Evolutionary conservation across 345 rosid genomes (phyloP), one percentile per base, ranked within the genome.

Genomic region (Eucalyptus erythrocorys): DNA sequence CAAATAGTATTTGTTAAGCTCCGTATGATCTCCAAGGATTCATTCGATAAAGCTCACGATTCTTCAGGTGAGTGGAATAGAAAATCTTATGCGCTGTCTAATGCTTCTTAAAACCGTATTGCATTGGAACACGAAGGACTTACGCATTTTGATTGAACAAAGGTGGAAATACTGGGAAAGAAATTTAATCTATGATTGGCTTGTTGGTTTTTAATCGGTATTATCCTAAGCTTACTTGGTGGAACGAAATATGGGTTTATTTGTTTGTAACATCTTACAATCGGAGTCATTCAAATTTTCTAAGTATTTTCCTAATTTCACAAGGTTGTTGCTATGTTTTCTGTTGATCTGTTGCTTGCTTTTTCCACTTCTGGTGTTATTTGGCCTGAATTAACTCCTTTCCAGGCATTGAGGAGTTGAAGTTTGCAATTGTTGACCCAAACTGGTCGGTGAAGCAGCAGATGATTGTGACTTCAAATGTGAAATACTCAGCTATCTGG

Each of bases 331-430:
- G 89, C 87, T 86, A 85, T 89, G 53, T 85, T 90, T 85, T 90
- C 27, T 45, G 71, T 34, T 50, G 30, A 49, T 87, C 85, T 90
- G 89, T 53, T 85, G 79, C 59, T 59, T 55, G 47, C 79, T 88
- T 76, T 49, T 90, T 86, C 48, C 59, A 32, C 55, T 82, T 3
- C 86, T 85, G 90, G 81, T 13, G 50, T 53, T 88, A 26, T 90
- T 51, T 89, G 22, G 37, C 40, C 48, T 47, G 13, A 61, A 43
- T 71, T 88, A 90, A 85, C 71, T 86, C 57, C 88, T 90, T 42
- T 89, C 88, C 93, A 97, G 99, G 92, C 76, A 88, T 94, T 89
- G 98, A 96, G 95, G 98, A 95, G 92, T 91, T 98, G 93, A 94
- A 95, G 93, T 92, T 97, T 91, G 93, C 92, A 3, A 93, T 93